These are phyloP conservation scores for Gracilaria caudata DNA, from an alignment of 23 red algal species.

Conservation along the genomic window DNA sequence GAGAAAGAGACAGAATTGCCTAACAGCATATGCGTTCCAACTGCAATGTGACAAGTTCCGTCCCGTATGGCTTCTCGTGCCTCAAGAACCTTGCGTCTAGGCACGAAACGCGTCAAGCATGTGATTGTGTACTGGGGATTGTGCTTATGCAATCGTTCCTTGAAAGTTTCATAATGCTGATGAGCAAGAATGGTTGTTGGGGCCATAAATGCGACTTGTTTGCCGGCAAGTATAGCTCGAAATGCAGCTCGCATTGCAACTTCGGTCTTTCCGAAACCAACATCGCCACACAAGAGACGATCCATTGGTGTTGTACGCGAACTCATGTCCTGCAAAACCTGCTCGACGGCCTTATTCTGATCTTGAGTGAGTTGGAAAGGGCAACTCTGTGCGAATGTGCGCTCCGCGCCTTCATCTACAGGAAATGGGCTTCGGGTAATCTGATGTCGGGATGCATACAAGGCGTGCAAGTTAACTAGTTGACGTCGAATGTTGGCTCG, in stretches of 20 bases:
- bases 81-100: slow-evolving; percentile 24
- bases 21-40: slow-evolving; percentile 95
- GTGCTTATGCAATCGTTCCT: slow-evolving; percentile 20
- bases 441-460: slow-evolving; percentile 72
- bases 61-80: slow-evolving; percentile 28
- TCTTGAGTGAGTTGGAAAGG: slow-evolving; percentile 78
- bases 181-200: slow-evolving; percentile 95
- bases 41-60: slow-evolving; percentile 66
- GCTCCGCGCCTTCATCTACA: slow-evolving; percentile 41
- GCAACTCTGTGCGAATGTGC: slow-evolving; percentile 41
- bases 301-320: slow-evolving; percentile 85
- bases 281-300: slow-evolving; percentile 94
- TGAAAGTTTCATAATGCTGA: slow-evolving; percentile 90
- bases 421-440: slow-evolving; percentile 61
- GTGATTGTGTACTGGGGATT: slow-evolving; percentile 7
- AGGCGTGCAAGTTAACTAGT: slow-evolving; percentile 71
- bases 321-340: slow-evolving; percentile 81
- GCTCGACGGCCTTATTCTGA: slow-evolving; percentile 67
- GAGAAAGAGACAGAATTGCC: slow-evolving; percentile 54
- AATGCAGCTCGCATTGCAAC: slow-evolving; percentile 91
- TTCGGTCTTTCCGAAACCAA: slow-evolving; percentile 99
- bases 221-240: slow-evolving; percentile 66
- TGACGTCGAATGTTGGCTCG: slow-evolving; percentile 72
- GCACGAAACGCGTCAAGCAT: slow-evolving; percentile 62
- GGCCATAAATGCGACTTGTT: slow-evolving; percentile 85